Percentiles rank a stretch among this genome's conserved stretches.
These are phyloP conservation scores for Colletotrichum melonis DNA, from an alignment of 2,329 filamentous ascomycete genomes.

Conservation along the genomic window DNA sequence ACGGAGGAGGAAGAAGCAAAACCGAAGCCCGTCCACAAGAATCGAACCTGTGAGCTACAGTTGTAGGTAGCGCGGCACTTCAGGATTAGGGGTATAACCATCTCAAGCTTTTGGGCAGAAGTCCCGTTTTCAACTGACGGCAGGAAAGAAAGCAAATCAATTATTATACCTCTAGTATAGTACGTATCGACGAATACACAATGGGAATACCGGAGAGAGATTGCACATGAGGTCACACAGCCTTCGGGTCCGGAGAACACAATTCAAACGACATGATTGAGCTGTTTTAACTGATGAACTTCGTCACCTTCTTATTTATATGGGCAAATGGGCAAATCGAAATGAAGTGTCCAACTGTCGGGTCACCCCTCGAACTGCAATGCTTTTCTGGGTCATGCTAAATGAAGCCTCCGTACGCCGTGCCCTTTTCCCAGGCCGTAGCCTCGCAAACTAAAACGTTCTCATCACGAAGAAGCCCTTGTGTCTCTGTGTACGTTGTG, in stretches of 20 bases:
- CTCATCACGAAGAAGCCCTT: neutral
- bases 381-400: conserved; percentile 18
- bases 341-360: neutral
- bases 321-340: neutral
- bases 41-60: no score
- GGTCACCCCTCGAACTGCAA: neutral
- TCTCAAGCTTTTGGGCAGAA: neutral
- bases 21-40: no score
- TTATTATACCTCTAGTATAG: neutral
- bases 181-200: neutral
- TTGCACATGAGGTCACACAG: neutral
- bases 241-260: neutral
- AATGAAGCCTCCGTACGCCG: conserved; percentile 27
- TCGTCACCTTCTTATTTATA: neutral
- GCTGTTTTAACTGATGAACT: neutral
- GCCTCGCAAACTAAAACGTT: neutral
- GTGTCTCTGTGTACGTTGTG: neutral
- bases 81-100: no score
- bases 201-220: neutral
- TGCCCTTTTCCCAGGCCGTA: conserved; percentile 1
- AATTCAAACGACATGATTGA: neutral
- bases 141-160: no score
- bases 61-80: no score
- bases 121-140: no score
- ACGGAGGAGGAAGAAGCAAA: no score